Evolutionary conservation across 2,329 filamentous ascomycete genomes (phyloP), one percentile per base, ranked within the genome.

Genomic region (Metarhizium rileyi): DNA sequence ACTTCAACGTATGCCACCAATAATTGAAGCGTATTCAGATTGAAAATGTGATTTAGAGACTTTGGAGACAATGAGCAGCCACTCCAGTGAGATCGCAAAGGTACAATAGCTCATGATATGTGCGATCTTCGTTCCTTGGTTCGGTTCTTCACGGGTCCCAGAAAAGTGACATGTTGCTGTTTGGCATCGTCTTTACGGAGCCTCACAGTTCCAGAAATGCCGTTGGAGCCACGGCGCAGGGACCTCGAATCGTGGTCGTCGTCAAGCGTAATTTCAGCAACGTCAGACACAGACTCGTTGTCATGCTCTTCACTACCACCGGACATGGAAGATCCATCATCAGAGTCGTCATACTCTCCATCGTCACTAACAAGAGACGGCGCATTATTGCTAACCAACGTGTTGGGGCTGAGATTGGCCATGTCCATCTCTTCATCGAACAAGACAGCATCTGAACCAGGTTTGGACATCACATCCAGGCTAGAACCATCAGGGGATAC

Each of bases 331-430:
- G 80, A 84, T 43, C 74, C 76, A 52, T 81, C 80, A 50, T 85
- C 81, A 1, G 83, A 87, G 49, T 84, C 83, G 56, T 86, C 85
- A 59, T 86, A 87, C 62, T 89, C 86, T 57, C 85, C 84, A 61
- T 89, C 85, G 65, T 90, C 86, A 66, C 85, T 88, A 61, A 90
- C 85, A 45, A 90, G 74, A 58, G 84, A 89, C 22, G 86, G 86
- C 8, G 86, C 85, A 56, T 87, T 86, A 65, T 88, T 88, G 63
- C 84, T 86, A 46, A 83, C 74, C 42, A 83, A 68, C 0, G 83
- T 85, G 58, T 81, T 81, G 5, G 85, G 85, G 58, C 83, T 87
- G 50, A 87, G 66, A 48, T 86, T 80, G 44, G 74, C 72, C 61
- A 81, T 72, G 50, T 80, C 76, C 43, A 73, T 68, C 48, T 75